Conservation (phyloP, 345 rosid genomes). For the Syzygium aromaticum region DNA sequence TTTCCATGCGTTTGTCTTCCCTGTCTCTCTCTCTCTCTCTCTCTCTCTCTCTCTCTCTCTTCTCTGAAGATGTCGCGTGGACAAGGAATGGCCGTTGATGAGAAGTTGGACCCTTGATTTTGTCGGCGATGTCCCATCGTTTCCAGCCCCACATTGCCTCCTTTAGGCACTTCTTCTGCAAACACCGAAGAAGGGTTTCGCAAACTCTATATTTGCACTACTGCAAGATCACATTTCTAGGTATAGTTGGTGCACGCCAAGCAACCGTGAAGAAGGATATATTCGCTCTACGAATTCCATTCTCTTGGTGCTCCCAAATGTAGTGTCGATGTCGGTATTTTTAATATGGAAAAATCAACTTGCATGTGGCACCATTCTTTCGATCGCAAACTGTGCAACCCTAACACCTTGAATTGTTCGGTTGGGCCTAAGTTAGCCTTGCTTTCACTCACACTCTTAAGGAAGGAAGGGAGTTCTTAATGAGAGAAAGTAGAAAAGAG, state of each 20-base stretch:
- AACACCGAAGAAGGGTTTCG: too few relatives aligned
- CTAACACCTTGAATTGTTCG: too few relatives aligned
- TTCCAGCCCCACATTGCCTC: background rate
- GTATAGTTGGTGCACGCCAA: background rate
- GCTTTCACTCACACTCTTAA: too few relatives aligned
- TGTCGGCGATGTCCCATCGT: background rate
- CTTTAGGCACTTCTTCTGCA: background rate
- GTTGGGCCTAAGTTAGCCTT: too few relatives aligned
- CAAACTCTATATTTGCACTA: too few relatives aligned
- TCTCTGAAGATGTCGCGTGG: background rate
- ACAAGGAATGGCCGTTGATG: background rate
- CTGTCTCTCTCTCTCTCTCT: background rate
- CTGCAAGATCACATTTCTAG: too few relatives aligned
- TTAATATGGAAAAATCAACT: too few relatives aligned
- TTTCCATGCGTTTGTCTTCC: background rate
- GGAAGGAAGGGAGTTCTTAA: too few relatives aligned
- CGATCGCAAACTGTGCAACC: too few relatives aligned
- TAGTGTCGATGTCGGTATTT: background rate
- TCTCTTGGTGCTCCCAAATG: background rate
- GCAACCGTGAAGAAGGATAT: background rate
- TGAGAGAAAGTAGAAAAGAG: too few relatives aligned
- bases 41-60: background rate
- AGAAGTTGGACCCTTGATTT: background rate
- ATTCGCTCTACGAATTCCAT: background rate
- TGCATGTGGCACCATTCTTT: too few relatives aligned